phyloP scores from a whole-genome alignment of 2,329 filamentous ascomycete species.

The Cephalotrichum gorgonifer region DNA sequence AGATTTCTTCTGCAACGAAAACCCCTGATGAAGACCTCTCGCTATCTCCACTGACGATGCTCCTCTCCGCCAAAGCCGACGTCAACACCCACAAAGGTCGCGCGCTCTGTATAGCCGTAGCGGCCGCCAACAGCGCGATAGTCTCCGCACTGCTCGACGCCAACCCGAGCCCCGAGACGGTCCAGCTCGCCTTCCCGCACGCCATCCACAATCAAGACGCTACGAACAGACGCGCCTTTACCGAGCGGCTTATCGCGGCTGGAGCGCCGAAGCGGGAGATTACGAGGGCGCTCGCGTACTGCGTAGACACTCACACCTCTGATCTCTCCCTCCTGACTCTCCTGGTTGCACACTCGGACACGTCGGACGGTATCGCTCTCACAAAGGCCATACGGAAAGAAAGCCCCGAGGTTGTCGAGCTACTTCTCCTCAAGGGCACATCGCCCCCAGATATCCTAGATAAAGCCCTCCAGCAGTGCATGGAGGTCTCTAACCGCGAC shows the following conservation, averaged over 20 bases:
- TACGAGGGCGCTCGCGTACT: constrained; percentile 40
- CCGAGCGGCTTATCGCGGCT: constrained; percentile 36
- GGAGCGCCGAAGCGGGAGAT: constrained; percentile 37
- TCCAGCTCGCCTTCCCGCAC: constrained; percentile 40
- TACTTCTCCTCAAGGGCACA: constrained; percentile 32
- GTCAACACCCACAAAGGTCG: constrained; percentile 42
- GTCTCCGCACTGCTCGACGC: constrained; percentile 36
- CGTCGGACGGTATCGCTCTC: constrained; percentile 38
- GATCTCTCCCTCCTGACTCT: constrained; percentile 37
- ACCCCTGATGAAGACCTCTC: constrained; percentile 24
- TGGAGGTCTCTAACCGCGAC: constrained; percentile 26
- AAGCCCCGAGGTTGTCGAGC: constrained; percentile 30
- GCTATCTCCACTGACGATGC: constrained; percentile 31
- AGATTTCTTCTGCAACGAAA: constrained; percentile 35
- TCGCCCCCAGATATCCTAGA: constrained; percentile 29
- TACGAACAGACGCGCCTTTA: constrained; percentile 39
- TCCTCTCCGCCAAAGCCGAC: constrained; percentile 41
- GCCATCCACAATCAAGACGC: constrained; percentile 39
- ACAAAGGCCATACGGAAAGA: constrained; percentile 33
- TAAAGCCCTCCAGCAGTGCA: constrained; percentile 20
- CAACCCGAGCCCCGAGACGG: constrained; percentile 28
- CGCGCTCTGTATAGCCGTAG: constrained; percentile 39
- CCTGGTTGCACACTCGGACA: constrained; percentile 35
- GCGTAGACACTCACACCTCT: constrained; percentile 34
- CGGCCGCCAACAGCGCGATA: constrained; percentile 30